Evolutionary conservation across 805 yeast genomes (phyloP).

Genomic region (Wickerhamomyces chaumierensis): DNA sequence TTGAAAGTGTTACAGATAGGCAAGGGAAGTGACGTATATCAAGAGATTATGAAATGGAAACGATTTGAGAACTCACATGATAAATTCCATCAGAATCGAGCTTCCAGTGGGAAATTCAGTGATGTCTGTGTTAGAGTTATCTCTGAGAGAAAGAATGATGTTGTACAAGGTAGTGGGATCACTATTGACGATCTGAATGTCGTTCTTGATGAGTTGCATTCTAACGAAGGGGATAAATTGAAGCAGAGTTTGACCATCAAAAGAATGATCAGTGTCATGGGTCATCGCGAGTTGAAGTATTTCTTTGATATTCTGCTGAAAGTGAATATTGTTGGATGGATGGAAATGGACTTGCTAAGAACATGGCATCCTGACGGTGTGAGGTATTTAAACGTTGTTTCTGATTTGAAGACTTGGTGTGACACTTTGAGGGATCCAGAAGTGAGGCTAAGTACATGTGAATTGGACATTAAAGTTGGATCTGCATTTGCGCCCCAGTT

Average conservation of each 20-base stretch:
- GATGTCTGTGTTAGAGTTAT: conserved; percentile 38
- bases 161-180: conserved; percentile 22
- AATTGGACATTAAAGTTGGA: conserved; percentile 23
- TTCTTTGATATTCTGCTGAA: conserved; percentile 57
- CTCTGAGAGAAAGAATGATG: conserved; percentile 33
- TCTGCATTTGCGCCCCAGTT: conserved; percentile 64
- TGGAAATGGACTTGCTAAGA: conserved; percentile 45
- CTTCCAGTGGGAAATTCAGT: no score
- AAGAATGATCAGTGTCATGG: conserved; percentile 41
- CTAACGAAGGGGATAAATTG: conserved; percentile 18
- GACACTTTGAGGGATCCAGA: conserved; percentile 41
- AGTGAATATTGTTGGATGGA: conserved; percentile 44
- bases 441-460: conserved; percentile 29
- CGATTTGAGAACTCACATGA: no score
- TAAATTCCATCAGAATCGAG: no score
- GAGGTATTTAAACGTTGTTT: conserved; percentile 51
- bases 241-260: conserved; percentile 33
- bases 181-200: conserved; percentile 40
- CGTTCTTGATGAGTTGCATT: conserved; percentile 33
- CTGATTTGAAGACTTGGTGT: conserved; percentile 50
- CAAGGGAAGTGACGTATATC: conserved; percentile 49
- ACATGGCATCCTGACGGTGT: conserved; percentile 76
- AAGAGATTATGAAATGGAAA: conserved; percentile 36
- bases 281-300: conserved; percentile 55
- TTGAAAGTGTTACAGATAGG: conserved; percentile 46